phyloP scores from a whole-genome alignment of 2,329 filamentous ascomycete species.

The Venturia carpophila region DNA sequence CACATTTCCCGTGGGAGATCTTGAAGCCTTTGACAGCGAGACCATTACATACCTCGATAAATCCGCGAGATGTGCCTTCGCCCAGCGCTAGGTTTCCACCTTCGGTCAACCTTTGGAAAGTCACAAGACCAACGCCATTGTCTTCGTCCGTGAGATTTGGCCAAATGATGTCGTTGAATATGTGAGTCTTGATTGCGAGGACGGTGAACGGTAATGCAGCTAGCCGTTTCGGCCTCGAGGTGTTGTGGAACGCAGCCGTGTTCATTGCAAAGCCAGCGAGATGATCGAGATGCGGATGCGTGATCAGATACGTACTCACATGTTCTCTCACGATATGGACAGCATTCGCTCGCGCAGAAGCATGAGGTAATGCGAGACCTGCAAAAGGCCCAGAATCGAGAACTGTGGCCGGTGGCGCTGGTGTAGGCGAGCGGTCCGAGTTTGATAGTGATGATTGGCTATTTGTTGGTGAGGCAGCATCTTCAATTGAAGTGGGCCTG shows the following conservation, averaged over 20 bases:
- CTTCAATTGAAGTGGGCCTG: background rate
- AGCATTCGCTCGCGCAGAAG: conserved; percentile 67
- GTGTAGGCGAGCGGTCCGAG: conserved; percentile 28
- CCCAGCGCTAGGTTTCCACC: conserved; percentile 80
- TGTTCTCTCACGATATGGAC: conserved; percentile 69
- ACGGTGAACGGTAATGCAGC: conserved; percentile 86
- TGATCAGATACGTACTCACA: conserved; percentile 84
- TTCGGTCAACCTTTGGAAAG: conserved; percentile 80
- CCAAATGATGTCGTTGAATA: conserved; percentile 98
- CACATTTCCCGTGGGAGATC: conserved; percentile 85
- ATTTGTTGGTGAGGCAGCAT: conserved; percentile 17
- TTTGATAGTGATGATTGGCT: background rate
- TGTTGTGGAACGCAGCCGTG: conserved; percentile 74
- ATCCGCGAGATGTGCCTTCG: conserved; percentile 70
- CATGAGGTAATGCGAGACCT: conserved; percentile 62
- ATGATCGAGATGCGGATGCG: conserved; percentile 95
- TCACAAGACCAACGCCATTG: conserved; percentile 84
- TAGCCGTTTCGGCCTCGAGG: conserved; percentile 70
- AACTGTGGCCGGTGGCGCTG: conserved; percentile 47
- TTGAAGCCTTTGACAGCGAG: conserved; percentile 82
- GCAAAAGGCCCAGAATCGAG: conserved; percentile 64
- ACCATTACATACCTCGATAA: conserved; percentile 80
- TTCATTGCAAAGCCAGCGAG: conserved; percentile 88
- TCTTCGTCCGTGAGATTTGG: conserved; percentile 95
- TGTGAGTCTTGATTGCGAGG: conserved; percentile 80